Base-by-base conservation (phyloP, 1,139 yeast species). In the Taphrina communis region DNA sequence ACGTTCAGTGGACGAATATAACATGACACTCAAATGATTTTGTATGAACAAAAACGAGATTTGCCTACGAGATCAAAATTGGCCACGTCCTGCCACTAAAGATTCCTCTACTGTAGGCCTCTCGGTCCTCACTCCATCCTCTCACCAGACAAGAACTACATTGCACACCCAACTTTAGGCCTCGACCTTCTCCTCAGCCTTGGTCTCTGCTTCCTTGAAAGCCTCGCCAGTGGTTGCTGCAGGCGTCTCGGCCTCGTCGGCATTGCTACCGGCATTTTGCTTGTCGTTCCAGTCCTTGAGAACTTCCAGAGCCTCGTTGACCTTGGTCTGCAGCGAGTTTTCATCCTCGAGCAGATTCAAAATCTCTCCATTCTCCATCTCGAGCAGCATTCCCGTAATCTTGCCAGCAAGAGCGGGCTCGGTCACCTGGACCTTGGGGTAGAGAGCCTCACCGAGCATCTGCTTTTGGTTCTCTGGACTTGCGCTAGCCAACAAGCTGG, bases 311-410 rank as follows among this genome's bases (percentile, higher is more conserved):
- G 99, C 99, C 82, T 94, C 98, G 77, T 89, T 89, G 79, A 94
- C 92, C 81, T 93, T 97, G 80, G 87, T 86, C 83, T 88, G 89
- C 84, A 94, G 90, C 75, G 90, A 86, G 76, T 87, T 93, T 74
- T 91, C 97, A 71, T 80, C 82, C 79, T 93, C 96, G 78, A 88
- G 90, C 80, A 94, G 85, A 73, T 90, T 89, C 78, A 93, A 83
- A 77, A 95, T 90, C 83, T 94, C 97, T 78, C 87, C 87, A 82
- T 90, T 90, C 78, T 92, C 96, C 87, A 94, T 88, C 80, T 93
- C 97, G 79, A 94, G 87, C 85, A 94, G 88, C 99, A 94, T 94
- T 84, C 98, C 99, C 75, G 99, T 94, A 80, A 94, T 92, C 85
- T 93, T 94, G 83, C 97, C 97, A 75, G 98, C 97, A 78, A 97